Conservation (phyloP, 768 basidiomycete genomes). For the Mycena filopes region DNA sequence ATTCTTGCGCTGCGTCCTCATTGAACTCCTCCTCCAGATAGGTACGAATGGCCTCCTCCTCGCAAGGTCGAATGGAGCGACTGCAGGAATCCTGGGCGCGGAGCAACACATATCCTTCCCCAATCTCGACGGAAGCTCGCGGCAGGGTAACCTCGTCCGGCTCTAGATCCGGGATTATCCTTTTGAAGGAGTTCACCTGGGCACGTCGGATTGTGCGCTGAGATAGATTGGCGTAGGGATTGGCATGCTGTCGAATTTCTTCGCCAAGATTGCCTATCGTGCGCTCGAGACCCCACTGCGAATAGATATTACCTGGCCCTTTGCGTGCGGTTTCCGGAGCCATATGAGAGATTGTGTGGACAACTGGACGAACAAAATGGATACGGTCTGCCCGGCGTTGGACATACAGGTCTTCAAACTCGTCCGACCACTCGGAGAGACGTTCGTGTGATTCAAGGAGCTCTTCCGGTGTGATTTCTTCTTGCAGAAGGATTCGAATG, state of each 20-base stretch:
- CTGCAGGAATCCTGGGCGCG: no score
- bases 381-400: neutral
- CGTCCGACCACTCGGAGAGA: neutral
- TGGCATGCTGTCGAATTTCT: neutral
- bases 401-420: neutral
- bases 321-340: neutral
- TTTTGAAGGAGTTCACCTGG: neutral
- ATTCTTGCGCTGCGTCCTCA: no score
- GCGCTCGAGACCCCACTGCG: neutral
- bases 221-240: neutral
- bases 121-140: neutral
- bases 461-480: neutral
- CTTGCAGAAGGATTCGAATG: neutral
- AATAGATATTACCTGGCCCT: neutral
- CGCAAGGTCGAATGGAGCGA: neutral
- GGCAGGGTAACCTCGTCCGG: neutral
- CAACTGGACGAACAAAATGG: neutral
- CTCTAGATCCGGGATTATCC: neutral
- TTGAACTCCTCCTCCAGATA: no score
- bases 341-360: neutral
- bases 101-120: neutral
- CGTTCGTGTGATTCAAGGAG: neutral
- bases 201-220: neutral
- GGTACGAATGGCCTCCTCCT: no score
- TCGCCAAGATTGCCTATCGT: neutral